Conservation (phyloP, 306 rosid genomes). For the Calophaca sinica region DNA sequence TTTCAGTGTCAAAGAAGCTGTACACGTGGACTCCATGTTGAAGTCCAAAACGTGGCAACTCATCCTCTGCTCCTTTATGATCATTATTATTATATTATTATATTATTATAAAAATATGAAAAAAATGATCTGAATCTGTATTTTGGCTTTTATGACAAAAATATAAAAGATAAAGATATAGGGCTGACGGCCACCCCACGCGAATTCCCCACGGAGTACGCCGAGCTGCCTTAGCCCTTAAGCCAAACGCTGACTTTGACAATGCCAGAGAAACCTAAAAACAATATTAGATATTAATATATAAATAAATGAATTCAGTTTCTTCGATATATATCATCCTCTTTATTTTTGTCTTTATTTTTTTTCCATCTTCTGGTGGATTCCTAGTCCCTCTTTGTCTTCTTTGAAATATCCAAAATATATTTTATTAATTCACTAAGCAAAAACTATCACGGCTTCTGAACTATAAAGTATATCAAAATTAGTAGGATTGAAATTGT, state of each 20-base stretch:
- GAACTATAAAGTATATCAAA: background rate
- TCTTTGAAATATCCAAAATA: conserved; percentile 40
- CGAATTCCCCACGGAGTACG: conserved; percentile 43
- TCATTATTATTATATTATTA: too few species aligned
- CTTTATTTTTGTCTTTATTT: background rate
- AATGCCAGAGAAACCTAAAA: conserved; percentile 14
- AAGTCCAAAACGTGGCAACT: conserved; percentile 51
- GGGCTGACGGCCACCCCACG: conserved; percentile 6
- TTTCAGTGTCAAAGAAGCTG: conserved; percentile 33
- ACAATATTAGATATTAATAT: too few species aligned
- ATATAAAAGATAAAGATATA: background rate
- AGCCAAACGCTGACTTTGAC: conserved; percentile 47
- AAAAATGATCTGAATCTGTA: conserved; percentile 13
- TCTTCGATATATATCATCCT: background rate
- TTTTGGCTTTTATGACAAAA: background rate
- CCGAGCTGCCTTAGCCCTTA: conserved; percentile 49
- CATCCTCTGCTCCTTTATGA: conserved; percentile 4
- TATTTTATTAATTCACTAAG: background rate
- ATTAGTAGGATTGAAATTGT: background rate
- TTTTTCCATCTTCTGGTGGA: conserved; percentile 34
- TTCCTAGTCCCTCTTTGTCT: conserved; percentile 34
- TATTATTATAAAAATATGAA: background rate
- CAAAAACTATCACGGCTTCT: conserved; percentile 45
- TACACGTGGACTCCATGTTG: conserved; percentile 48
- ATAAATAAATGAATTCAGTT: background rate